Conservation (phyloP, 768 basidiomycete genomes). For the Podaxis sp. region DNA sequence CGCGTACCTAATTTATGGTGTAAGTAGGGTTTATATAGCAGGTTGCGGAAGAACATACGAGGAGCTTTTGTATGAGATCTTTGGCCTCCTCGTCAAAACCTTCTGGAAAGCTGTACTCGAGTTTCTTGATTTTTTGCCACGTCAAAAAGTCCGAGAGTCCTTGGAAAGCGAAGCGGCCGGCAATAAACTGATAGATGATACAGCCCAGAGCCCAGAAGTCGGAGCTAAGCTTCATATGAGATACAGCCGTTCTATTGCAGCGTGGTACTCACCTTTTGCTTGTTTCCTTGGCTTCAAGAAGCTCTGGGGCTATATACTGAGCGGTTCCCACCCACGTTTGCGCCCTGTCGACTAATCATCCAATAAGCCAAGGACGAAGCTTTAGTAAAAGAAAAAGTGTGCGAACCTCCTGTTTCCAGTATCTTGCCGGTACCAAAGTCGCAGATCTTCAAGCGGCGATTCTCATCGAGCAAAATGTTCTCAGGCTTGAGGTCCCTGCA, state of each 20-base stretch:
- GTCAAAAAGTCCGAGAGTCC: constrained; percentile 91
- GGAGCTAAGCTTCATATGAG: constrained; percentile 50
- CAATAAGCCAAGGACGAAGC: background rate
- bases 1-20: constrained; percentile 40
- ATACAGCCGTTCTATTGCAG: constrained; percentile 2
- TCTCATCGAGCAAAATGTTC: constrained; percentile 86
- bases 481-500: constrained; percentile 75
- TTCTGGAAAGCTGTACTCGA: constrained; percentile 85
- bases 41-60: constrained; percentile 48
- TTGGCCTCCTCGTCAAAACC: constrained; percentile 81
- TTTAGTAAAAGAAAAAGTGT: constrained; percentile 2
- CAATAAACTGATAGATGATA: constrained; percentile 90
- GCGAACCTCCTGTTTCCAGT: constrained; percentile 6
- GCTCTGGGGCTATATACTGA: constrained; percentile 29
- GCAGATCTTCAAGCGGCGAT: constrained; percentile 89
- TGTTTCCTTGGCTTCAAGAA: constrained; percentile 72
- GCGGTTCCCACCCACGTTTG: constrained; percentile 34
- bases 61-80: constrained; percentile 73
- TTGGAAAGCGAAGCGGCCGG: constrained; percentile 89
- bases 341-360: constrained; percentile 25
- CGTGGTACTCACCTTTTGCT: constrained; percentile 60
- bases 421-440: constrained; percentile 81
- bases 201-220: constrained; percentile 97
- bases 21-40: background rate
- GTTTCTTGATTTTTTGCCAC: constrained; percentile 89